A percentile compares a stretch with the other conserved stretches of the same genome.
Evolutionary conservation across 2,329 filamentous ascomycete genomes (phyloP).

Genomic region (Fusarium torreyae): DNA sequence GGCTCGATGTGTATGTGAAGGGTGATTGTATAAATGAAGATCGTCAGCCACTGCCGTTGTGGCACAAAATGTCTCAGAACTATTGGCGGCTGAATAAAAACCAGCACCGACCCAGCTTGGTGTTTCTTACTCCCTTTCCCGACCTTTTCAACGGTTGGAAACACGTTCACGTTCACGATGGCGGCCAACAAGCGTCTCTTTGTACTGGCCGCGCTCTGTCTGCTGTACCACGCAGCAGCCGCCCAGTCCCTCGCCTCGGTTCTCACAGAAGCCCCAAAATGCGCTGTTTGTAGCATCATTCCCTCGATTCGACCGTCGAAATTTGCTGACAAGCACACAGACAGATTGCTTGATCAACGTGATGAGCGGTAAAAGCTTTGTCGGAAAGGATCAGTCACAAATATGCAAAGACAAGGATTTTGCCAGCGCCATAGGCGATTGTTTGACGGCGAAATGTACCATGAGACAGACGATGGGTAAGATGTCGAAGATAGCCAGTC

Average conservation of each 20-base stretch:
- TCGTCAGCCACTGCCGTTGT: slow-evolving; percentile 12
- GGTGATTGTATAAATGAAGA: not conserved
- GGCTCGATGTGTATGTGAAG: not conserved
- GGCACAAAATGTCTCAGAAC: slow-evolving; percentile 1
- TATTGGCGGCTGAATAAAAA: slow-evolving; percentile 1
- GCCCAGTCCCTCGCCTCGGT: not conserved
- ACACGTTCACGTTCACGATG: not conserved
- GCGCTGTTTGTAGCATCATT: slow-evolving; percentile 1
- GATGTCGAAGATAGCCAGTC: accelerated
- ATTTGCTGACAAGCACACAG: not conserved
- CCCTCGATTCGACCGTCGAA: not conserved
- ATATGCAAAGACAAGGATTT: slow-evolving; percentile 8
- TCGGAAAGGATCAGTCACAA: not conserved
- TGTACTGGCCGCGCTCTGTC: not conserved
- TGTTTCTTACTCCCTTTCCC: not conserved
- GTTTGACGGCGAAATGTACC: slow-evolving; percentile 6
- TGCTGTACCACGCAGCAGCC: not conserved
- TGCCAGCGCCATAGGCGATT: slow-evolving; percentile 2
- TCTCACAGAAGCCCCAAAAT: not conserved
- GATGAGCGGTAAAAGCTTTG: not conserved
- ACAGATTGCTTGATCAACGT: not conserved
- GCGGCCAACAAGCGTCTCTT: not conserved
- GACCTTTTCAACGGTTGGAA: not conserved
- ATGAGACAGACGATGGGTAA: slow-evolving; percentile 18
- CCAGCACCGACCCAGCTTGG: not conserved